Evolutionary conservation across 129 eudicot genomes (phyloP).

Genomic region (Kitagawia praeruptora): DNA sequence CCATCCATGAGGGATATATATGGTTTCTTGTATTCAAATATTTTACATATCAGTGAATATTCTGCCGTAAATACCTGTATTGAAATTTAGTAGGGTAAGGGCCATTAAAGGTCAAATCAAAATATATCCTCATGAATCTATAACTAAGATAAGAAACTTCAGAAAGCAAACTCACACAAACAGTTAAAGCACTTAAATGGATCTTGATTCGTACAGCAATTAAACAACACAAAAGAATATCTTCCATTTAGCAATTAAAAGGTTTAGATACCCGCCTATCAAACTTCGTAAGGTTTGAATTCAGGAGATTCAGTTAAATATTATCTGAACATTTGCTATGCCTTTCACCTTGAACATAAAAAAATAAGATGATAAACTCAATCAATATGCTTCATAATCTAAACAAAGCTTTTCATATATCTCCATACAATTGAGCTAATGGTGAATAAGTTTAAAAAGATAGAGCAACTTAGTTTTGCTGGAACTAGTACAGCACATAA

Average conservation of each 20-base stretch:
- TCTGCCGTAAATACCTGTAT: conserved; percentile 85
- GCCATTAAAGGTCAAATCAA: neutral
- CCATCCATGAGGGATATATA: conserved; percentile 94
- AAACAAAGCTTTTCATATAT: neutral
- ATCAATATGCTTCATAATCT: neutral
- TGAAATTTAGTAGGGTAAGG: conserved; percentile 8
- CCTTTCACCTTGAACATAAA: neutral
- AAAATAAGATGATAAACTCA: neutral
- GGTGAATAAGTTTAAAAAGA: neutral
- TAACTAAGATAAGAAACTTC: neutral
- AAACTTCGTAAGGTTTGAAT: neutral
- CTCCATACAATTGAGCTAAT: neutral
- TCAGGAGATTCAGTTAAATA: neutral
- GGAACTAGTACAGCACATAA: neutral
- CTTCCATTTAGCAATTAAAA: neutral
- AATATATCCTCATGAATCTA: neutral
- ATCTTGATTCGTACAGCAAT: neutral
- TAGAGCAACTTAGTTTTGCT: neutral
- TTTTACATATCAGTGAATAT: conserved; percentile 89
- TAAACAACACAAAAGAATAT: neutral
- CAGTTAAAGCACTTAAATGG: neutral
- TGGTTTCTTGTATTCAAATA: conserved; percentile 73
- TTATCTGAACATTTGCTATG: neutral
- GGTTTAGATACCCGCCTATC: neutral
- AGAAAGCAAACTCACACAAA: neutral